phyloP scores from a whole-genome alignment of 2,329 filamentous ascomycete species.

The Byssothecium circinans region DNA sequence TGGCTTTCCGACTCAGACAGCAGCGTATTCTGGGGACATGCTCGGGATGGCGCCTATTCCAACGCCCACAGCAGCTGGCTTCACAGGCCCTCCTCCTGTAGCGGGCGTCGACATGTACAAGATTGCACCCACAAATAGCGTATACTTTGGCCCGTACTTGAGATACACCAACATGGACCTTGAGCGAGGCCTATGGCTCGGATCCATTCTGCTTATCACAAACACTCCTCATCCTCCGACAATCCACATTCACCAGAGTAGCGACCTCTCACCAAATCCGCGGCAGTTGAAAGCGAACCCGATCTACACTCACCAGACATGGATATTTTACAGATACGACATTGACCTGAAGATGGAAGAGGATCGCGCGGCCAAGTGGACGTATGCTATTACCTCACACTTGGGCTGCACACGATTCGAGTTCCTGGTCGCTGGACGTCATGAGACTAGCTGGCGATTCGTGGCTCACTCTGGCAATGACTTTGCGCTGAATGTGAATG shows the following conservation, averaged over 20 bases:
- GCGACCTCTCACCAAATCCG: slow-evolving; percentile 89
- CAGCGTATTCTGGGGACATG: slow-evolving; percentile 82
- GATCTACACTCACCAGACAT: slow-evolving; percentile 88
- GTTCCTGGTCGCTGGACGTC: slow-evolving; percentile 86
- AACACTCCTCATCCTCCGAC: slow-evolving; percentile 91
- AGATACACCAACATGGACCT: slow-evolving; percentile 97
- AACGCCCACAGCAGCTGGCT: slow-evolving; percentile 76
- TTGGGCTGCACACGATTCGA: slow-evolving; percentile 97
- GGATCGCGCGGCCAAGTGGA: slow-evolving; percentile 78
- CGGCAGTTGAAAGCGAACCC: slow-evolving; percentile 78
- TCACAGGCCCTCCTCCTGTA: slow-evolving; percentile 82
- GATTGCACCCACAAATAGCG: slow-evolving; percentile 87
- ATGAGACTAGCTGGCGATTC: slow-evolving; percentile 93
- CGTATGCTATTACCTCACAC: slow-evolving; percentile 95
- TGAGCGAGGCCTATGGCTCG: slow-evolving; percentile 85
- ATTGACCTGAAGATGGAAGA: slow-evolving; percentile 90
- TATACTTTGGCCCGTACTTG: slow-evolving; percentile 96
- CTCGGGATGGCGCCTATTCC: slow-evolving; percentile 76
- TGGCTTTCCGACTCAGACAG: slow-evolving; percentile 78
- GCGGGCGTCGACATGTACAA: slow-evolving; percentile 94
- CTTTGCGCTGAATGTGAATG: slow-evolving; percentile 83
- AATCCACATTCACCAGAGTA: slow-evolving; percentile 89
- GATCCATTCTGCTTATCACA: slow-evolving; percentile 90
- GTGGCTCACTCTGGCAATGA: slow-evolving; percentile 96
- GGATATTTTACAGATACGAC: slow-evolving; percentile 96